phyloP scores from a whole-genome alignment of 2,329 filamentous ascomycete species.

The Fusarium anguioides region DNA sequence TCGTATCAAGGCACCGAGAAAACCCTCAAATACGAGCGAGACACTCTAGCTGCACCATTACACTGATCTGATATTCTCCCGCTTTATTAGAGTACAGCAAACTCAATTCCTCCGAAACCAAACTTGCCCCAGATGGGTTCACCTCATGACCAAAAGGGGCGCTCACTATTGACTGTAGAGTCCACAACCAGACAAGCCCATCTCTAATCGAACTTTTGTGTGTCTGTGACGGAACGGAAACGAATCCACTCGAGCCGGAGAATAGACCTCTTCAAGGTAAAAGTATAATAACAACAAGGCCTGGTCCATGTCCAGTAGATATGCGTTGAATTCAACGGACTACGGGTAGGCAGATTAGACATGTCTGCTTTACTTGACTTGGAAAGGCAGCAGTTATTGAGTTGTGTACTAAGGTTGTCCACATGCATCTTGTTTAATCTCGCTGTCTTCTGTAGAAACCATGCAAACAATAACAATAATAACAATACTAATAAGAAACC shows the following conservation, averaged over 20 bases:
- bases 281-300: not conserved
- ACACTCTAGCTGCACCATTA: constrained; percentile 21
- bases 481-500: not conserved
- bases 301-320: not conserved
- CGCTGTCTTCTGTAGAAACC: constrained; percentile 20
- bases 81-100: constrained; percentile 14
- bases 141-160: constrained; percentile 32
- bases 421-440: constrained; percentile 16
- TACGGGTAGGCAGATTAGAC: constrained; percentile 7
- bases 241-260: constrained; percentile 28
- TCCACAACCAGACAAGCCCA: constrained; percentile 3
- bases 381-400: constrained; percentile 9
- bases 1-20: constrained; percentile 18
- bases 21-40: constrained; percentile 32
- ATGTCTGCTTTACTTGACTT: constrained; percentile 4
- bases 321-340: constrained; percentile 8
- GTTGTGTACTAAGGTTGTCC: not conserved
- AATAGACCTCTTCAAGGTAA: constrained; percentile 15
- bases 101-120: constrained; percentile 21
- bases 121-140: constrained; percentile 1
- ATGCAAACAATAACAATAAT: constrained; percentile 13
- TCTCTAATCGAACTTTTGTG: constrained; percentile 13
- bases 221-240: constrained; percentile 13
- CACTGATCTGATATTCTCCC: constrained; percentile 25
- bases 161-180: constrained; percentile 24